Base-by-base conservation (phyloP, 257 asterid genomes). In the Solanum virginianum region DNA sequence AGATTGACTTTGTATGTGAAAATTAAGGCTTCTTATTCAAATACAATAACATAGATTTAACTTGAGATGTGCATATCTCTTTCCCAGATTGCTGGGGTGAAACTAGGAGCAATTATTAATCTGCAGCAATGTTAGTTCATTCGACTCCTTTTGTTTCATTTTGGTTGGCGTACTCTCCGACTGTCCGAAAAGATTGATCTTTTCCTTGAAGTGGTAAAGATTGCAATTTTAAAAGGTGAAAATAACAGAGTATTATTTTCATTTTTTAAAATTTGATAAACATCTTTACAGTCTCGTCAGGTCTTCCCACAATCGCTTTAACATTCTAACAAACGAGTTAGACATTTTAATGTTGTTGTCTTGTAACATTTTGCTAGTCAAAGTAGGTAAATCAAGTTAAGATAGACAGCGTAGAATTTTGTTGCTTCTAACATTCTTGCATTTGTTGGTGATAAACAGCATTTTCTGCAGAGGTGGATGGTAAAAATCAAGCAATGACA, bases 401-500 rank as follows among this genome's bases (percentile, higher is more conserved):
- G 26, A 51, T 54, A 53, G 60, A 24, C 16, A 60, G 47, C 17
- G 7, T 8, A 26, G 45, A 77, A 16, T 51, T 77, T 77, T 3
- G 41, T 77, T 77, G 65, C 82, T 77, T 53, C 82, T 77, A 32
- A 77, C 47, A 6, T 77, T 77, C 63, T 77, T 26, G 47, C 26
- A 10, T 77, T 26, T 77, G 26, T 77, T 77, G 82, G 82, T 26
- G 63, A 53, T 77, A 85, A 90, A 86, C 96, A 97, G 99, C 97
- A 81, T 92, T 93, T 92, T 91, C 95, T 86, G 90, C 98, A 45
- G 89, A 94, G 98, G 91, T 97, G 80, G 99, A 97, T 84, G 99
- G 99, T 10, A 97, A 91, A 86, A 90, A 87, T 90, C 97, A 92
- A 89, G 98, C 91, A 85, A 94, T 95, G 98, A 92, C 95, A 84